Conservation (phyloP, 768 basidiomycete genomes). For the Lactarius trivialis region DNA sequence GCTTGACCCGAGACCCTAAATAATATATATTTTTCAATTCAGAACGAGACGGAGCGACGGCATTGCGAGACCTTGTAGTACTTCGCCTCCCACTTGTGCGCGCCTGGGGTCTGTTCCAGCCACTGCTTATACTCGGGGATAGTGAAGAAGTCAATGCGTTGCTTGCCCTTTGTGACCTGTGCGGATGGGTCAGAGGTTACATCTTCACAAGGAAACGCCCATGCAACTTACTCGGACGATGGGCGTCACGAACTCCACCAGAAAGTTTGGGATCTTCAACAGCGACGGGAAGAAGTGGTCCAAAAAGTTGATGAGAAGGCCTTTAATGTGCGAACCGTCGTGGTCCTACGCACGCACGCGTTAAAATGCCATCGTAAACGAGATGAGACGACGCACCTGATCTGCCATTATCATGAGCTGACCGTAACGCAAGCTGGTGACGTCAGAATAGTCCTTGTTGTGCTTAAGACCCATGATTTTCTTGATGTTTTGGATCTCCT, state of each 20-base stretch:
- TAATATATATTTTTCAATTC: slow-evolving; percentile 1
- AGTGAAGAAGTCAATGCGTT: slow-evolving; percentile 87
- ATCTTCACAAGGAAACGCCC: not conserved
- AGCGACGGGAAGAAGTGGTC: slow-evolving; percentile 96
- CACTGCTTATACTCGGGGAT: slow-evolving; percentile 95
- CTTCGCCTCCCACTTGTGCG: slow-evolving; percentile 83
- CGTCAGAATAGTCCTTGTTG: slow-evolving; percentile 76
- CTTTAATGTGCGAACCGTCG: slow-evolving; percentile 99
- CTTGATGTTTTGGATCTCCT: slow-evolving; percentile 95
- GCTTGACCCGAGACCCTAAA: slow-evolving; percentile 92
- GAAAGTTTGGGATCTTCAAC: slow-evolving; percentile 81
- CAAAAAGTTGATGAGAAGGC: slow-evolving; percentile 95
- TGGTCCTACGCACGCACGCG: slow-evolving; percentile 62
- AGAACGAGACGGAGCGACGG: not conserved
- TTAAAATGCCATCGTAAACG: not conserved
- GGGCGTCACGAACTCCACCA: slow-evolving; percentile 97
- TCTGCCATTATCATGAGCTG: slow-evolving; percentile 99
- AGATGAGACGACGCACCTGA: slow-evolving; percentile 53
- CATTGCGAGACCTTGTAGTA: slow-evolving; percentile 81
- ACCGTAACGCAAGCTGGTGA: slow-evolving; percentile 77
- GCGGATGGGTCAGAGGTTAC: not conserved
- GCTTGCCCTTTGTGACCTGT: slow-evolving; percentile 72
- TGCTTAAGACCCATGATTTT: slow-evolving; percentile 97
- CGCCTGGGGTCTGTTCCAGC: slow-evolving; percentile 69
- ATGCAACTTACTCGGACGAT: slow-evolving; percentile 74